Percentiles rank a stretch among this genome's conserved stretches.
These are phyloP conservation scores for Thalassiosira profunda DNA, from an alignment of 108 stramenopile genomes.

Conservation along the genomic window DNA sequence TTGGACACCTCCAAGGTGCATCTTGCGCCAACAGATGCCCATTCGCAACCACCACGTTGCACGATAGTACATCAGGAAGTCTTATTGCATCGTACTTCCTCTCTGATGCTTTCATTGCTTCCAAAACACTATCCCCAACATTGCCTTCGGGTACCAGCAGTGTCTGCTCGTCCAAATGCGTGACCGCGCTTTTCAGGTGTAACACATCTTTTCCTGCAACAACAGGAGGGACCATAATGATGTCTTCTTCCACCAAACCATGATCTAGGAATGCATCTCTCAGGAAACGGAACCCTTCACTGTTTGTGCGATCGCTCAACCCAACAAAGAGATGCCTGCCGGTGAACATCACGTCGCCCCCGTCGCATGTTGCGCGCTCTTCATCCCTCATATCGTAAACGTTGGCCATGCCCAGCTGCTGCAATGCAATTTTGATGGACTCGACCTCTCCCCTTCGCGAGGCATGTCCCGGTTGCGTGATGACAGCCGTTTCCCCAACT, in stretches of 20 bases:
- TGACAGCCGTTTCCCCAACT: constrained; percentile 50
- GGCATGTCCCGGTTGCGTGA: constrained; percentile 57
- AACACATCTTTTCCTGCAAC: constrained; percentile 39
- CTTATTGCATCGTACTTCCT: constrained; percentile 50
- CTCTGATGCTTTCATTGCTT: constrained; percentile 44
- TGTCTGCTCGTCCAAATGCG: constrained; percentile 65
- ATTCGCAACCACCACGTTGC: constrained; percentile 73
- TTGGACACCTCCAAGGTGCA: constrained; percentile 43
- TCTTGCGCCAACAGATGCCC: constrained; percentile 63
- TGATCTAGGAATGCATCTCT: constrained; percentile 33
- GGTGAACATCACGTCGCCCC: constrained; percentile 76
- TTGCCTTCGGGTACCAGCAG: constrained; percentile 53
- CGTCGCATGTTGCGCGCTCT: constrained; percentile 46
- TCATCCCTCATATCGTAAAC: constrained; percentile 58
- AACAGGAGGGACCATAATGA: constrained; percentile 42
- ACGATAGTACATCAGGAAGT: constrained; percentile 57
- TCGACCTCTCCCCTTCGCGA: constrained; percentile 69
- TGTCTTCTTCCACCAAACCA: constrained; percentile 1
- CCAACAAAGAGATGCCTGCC: constrained; percentile 76
- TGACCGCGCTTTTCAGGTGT: constrained; percentile 74
- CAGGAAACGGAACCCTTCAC: constrained; percentile 41
- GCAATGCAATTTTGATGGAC: constrained; percentile 32
- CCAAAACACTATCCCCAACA: constrained; percentile 35
- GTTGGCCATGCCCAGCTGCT: constrained; percentile 42
- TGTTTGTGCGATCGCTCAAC: constrained; percentile 63